These are phyloP conservation scores for Arthrobotrys pseudoclavata DNA, from an alignment of 2,329 filamentous ascomycete species.

Conservation along the genomic window DNA sequence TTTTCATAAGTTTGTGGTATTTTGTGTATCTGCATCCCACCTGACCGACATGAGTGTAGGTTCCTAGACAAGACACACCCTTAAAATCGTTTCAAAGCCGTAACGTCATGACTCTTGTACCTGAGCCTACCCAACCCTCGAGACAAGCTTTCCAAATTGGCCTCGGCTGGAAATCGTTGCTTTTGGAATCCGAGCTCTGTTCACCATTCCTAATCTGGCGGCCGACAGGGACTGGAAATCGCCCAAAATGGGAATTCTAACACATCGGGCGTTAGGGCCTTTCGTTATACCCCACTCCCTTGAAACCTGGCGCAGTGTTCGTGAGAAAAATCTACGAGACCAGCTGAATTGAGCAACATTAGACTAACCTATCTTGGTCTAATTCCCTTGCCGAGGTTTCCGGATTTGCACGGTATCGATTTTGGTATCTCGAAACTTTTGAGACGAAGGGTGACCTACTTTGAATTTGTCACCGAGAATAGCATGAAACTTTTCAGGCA, in stretches of 20 bases:
- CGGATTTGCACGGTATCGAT: conserved; percentile 36
- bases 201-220: conserved; percentile 20
- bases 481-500: conserved; percentile 47
- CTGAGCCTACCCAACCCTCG: conserved; percentile 10
- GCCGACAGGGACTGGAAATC: not conserved
- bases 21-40: conserved; percentile 21
- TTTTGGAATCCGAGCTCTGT: conserved; percentile 28
- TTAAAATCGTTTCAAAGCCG: conserved; percentile 20
- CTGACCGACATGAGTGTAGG: not conserved
- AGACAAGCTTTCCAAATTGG: conserved; percentile 32
- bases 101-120: conserved; percentile 47
- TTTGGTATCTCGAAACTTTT: conserved; percentile 25
- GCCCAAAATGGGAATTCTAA: conserved; percentile 43
- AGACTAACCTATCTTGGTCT: conserved; percentile 41
- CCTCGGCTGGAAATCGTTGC: conserved; percentile 19
- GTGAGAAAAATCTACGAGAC: not conserved
- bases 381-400: conserved; percentile 10
- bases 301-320: conserved; percentile 43
- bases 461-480: conserved; percentile 31
- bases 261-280: conserved; percentile 37
- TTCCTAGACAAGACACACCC: conserved; percentile 16
- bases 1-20: not conserved
- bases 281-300: conserved; percentile 22
- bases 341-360: conserved; percentile 39
- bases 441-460: conserved; percentile 37